phyloP scores from a whole-genome alignment of 768 basidiomycete genomes.

The Hirschioporus abietinus region DNA sequence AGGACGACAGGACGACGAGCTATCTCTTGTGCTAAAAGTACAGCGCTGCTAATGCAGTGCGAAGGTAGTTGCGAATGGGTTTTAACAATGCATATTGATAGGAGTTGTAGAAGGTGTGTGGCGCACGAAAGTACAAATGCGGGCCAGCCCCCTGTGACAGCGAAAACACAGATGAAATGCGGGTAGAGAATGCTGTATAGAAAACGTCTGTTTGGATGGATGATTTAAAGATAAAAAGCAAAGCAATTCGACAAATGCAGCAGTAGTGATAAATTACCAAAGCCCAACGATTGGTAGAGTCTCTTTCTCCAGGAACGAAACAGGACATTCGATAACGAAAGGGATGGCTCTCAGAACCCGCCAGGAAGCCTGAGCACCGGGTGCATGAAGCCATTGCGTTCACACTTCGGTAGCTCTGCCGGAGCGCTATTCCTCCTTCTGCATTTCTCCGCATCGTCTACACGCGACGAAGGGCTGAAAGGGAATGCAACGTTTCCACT shows the following conservation, averaged over 20 bases:
- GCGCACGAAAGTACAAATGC: neutral
- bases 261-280: neutral
- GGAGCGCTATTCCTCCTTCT: conserved; percentile 59
- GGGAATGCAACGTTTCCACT: conserved; percentile 20
- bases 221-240: conserved; percentile 3
- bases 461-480: conserved; percentile 11
- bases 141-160: neutral
- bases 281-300: neutral
- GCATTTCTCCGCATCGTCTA: conserved; percentile 25
- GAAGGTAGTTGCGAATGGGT: neutral
- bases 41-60: neutral
- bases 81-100: neutral
- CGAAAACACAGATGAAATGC: neutral
- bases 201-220: neutral
- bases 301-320: conserved; percentile 2
- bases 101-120: neutral
- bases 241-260: conserved; percentile 1
- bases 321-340: neutral
- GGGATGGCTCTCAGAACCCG: conserved; percentile 40
- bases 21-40: neutral
- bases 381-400: conserved; percentile 53
- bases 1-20: neutral
- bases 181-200: neutral
- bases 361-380: conserved; percentile 54
- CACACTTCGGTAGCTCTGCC: conserved; percentile 46